Conservation (phyloP, 75 land plant species). For the Cupressus sempervirens region DNA sequence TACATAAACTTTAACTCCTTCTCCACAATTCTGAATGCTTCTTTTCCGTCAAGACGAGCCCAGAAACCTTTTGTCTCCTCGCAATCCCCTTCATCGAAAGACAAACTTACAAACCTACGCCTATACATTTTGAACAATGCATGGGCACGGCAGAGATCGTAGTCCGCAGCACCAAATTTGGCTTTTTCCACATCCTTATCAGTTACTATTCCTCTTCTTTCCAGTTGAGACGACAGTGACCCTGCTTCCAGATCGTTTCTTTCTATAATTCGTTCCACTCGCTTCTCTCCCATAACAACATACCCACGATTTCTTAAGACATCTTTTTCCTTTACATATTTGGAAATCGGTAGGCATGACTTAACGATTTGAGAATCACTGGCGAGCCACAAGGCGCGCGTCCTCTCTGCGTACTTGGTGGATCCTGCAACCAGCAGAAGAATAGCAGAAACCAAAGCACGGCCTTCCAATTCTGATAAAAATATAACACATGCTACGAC, state of each 20-base stretch:
- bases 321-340: not conserved
- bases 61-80: not conserved
- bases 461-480: not conserved
- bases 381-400: not conserved
- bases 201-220: not conserved
- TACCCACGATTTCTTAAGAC: not conserved
- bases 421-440: not conserved
- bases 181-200: not conserved
- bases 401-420: constrained; percentile 11
- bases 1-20: not conserved
- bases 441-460: not conserved
- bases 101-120: not conserved
- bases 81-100: not conserved
- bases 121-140: not conserved
- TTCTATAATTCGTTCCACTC: not conserved
- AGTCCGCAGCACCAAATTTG: not conserved
- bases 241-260: too few species aligned
- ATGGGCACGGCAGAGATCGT: not conserved
- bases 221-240: too few species aligned
- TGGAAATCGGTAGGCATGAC: not conserved
- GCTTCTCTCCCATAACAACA: not conserved
- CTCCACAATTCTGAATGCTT: not conserved
- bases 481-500: constrained; percentile 8
- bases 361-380: not conserved
- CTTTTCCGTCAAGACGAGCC: not conserved